Conservation (phyloP, 2,329 filamentous ascomycete species). For the Amylocarpus encephaloides region DNA sequence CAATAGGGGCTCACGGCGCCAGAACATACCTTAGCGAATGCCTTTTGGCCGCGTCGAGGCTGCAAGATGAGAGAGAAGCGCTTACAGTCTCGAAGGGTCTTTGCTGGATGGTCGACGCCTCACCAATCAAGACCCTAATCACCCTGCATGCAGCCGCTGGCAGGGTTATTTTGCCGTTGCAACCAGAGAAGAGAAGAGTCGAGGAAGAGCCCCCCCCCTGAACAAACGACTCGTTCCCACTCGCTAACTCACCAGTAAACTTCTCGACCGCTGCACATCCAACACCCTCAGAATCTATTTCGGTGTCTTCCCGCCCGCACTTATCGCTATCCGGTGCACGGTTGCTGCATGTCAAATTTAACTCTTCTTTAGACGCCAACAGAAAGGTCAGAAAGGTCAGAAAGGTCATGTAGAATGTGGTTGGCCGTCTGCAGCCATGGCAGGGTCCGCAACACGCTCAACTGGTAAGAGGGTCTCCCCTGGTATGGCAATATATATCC, state of each 20-base stretch:
- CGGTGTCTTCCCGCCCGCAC: constrained; percentile 9
- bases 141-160: constrained; percentile 22
- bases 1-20: too few species aligned
- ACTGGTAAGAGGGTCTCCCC: too few species aligned
- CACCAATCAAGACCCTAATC: constrained; percentile 16
- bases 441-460: neutral
- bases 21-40: too few species aligned
- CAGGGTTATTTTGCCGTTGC: constrained; percentile 7
- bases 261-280: neutral
- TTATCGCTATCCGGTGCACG: constrained; percentile 17
- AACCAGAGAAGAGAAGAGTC: neutral
- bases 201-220: neutral
- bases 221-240: constrained; percentile 10
- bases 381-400: neutral
- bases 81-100: neutral
- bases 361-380: constrained; percentile 16
- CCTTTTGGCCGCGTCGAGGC: neutral
- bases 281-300: constrained; percentile 16
- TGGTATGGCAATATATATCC: constrained; percentile 5
- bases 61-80: neutral
- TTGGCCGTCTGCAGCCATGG: too few species aligned
- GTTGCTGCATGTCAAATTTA: constrained; percentile 13
- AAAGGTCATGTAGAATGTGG: neutral
- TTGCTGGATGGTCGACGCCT: neutral
- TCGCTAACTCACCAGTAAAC: neutral